Conservation (phyloP, 768 basidiomycete species). For the Pisolithus sp. region DNA sequence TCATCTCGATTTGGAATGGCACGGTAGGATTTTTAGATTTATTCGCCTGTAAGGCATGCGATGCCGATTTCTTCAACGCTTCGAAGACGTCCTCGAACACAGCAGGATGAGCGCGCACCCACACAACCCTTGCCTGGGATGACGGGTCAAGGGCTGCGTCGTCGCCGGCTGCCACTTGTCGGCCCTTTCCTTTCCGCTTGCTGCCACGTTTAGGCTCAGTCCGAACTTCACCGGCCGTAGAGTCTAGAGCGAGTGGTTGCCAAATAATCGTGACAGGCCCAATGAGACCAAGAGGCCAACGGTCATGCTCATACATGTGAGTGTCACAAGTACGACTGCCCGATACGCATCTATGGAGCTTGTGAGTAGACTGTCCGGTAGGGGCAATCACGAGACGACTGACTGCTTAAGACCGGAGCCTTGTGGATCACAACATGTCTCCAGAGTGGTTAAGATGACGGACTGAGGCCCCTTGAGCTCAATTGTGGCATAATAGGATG, state of each 20-base stretch:
- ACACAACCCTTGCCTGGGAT: slow-evolving; percentile 41
- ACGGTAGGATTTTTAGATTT: slow-evolving; percentile 17
- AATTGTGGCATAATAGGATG: slow-evolving; percentile 74
- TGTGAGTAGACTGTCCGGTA: slow-evolving; percentile 1
- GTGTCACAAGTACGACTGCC: slow-evolving; percentile 67
- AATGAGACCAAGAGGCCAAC: slow-evolving; percentile 67
- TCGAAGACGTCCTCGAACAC: slow-evolving; percentile 52
- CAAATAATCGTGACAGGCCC: slow-evolving; percentile 72
- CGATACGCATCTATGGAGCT: slow-evolving; percentile 44
- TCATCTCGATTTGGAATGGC: slow-evolving; percentile 48
- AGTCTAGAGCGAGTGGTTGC: slow-evolving; percentile 35
- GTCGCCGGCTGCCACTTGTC: slow-evolving; percentile 27
- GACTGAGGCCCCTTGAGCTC: slow-evolving; percentile 64
- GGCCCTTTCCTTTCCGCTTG: slow-evolving; percentile 28
- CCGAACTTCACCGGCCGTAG: background rate
- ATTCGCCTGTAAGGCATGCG: slow-evolving; percentile 38
- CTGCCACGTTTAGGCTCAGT: slow-evolving; percentile 13
- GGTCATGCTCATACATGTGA: slow-evolving; percentile 52
- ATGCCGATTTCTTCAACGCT: slow-evolving; percentile 46
- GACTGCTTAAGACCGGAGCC: slow-evolving; percentile 61
- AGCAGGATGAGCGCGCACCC: slow-evolving; percentile 78
- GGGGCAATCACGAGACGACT: slow-evolving; percentile 1
- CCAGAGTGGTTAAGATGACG: slow-evolving; percentile 46
- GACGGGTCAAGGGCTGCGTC: slow-evolving; percentile 2
- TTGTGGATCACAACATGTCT: slow-evolving; percentile 59